Conservation (phyloP, 2,329 filamentous ascomycete genomes). For the Aschersonia sp. region DNA sequence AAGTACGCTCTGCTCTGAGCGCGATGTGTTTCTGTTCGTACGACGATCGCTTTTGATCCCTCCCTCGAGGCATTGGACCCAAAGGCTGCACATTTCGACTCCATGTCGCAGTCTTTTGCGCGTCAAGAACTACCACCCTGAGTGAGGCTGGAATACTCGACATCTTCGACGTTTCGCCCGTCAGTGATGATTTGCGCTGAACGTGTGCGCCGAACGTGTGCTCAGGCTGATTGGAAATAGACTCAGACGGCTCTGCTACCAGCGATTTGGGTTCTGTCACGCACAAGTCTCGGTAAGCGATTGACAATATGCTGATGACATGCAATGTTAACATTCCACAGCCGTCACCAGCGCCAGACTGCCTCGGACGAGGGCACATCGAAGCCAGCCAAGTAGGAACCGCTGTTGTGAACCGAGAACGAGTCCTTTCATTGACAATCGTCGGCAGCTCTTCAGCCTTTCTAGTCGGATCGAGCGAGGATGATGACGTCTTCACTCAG, state of each 20-base stretch:
- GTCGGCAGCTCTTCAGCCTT: slow-evolving; percentile 3
- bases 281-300: background rate
- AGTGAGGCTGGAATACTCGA: too few species aligned
- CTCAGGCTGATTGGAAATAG: background rate
- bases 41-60: too few species aligned
- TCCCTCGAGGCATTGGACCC: too few species aligned
- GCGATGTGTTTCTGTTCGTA: too few species aligned
- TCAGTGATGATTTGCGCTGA: too few species aligned
- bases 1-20: too few species aligned
- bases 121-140: too few species aligned
- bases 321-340: background rate
- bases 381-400: slow-evolving; percentile 3
- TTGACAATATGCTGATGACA: background rate
- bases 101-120: too few species aligned
- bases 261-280: background rate
- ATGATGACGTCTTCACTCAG: slow-evolving; percentile 9
- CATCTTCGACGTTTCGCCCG: too few species aligned
- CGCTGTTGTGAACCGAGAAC: background rate
- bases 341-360: slow-evolving; percentile 2
- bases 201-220: too few species aligned
- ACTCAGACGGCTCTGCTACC: background rate
- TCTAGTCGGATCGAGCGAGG: slow-evolving; percentile 6
- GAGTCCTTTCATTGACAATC: background rate
- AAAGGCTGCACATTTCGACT: too few species aligned
- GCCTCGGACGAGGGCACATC: slow-evolving; percentile 4